Conservation (phyloP, 345 rosid genomes). For the Pelargonium nanum region DNA sequence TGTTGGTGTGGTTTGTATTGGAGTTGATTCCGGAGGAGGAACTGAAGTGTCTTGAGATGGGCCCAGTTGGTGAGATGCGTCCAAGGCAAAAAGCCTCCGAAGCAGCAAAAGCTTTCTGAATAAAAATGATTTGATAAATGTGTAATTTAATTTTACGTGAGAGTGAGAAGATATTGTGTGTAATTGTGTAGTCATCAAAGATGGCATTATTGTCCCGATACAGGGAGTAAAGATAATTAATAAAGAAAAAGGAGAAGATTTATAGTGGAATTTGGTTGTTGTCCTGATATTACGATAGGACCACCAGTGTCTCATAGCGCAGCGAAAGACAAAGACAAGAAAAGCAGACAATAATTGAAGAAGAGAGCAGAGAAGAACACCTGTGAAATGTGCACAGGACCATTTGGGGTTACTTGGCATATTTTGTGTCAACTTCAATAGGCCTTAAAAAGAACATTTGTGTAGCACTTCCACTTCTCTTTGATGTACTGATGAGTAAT, state of each 20-base stretch:
- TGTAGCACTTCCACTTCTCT: too few relatives aligned
- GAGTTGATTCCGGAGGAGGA: too few relatives aligned
- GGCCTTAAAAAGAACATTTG: too few relatives aligned
- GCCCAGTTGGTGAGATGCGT: constrained; percentile 27
- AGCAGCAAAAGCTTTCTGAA: neutral
- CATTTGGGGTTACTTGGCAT: neutral
- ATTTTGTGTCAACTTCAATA: too few relatives aligned
- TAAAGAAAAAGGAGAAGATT: neutral
- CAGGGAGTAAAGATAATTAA: neutral
- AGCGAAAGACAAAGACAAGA: too few relatives aligned
- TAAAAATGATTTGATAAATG: neutral
- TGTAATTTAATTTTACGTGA: neutral
- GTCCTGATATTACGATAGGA: too few relatives aligned
- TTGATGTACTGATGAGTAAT: too few relatives aligned
- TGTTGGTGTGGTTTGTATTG: neutral
- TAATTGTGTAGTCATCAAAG: neutral
- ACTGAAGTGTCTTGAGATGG: constrained; percentile 41
- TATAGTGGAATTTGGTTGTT: neutral
- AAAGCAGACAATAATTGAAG: too few relatives aligned
- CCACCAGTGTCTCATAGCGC: neutral
- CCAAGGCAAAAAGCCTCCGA: constrained; percentile 25
- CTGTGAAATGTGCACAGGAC: neutral
- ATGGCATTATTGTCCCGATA: neutral
- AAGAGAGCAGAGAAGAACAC: neutral
- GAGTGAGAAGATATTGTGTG: neutral